A percentile compares a stretch with the other conserved stretches of the same genome.
Conservation (phyloP, 1,139 yeast genomes). For the Candida sp. region DNA sequence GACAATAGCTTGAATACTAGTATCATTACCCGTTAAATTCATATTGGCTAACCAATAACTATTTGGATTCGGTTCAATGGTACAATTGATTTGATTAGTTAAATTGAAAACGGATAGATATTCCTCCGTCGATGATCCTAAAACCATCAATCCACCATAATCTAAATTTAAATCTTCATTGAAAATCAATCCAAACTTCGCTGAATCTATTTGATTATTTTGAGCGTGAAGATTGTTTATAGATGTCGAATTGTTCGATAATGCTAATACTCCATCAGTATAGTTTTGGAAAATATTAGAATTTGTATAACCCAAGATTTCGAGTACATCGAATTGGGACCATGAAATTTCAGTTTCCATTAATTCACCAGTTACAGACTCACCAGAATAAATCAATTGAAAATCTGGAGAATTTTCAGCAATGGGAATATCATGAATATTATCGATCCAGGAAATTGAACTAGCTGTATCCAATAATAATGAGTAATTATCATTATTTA, state of each 20-base stretch:
- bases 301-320: slow-evolving; percentile 1
- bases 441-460: slow-evolving; percentile 63
- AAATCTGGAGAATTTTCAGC: neutral
- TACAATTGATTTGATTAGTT: slow-evolving; percentile 25
- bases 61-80: slow-evolving; percentile 32
- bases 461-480: slow-evolving; percentile 66
- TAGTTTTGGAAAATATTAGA: slow-evolving; percentile 1
- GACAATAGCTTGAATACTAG: slow-evolving; percentile 44
- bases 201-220: neutral
- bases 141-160: slow-evolving; percentile 24
- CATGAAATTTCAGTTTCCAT: neutral
- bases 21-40: slow-evolving; percentile 22
- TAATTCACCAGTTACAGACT: neutral
- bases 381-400: neutral
- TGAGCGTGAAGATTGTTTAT: neutral
- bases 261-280: slow-evolving; percentile 2
- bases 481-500: slow-evolving; percentile 30
- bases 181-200: neutral
- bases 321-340: neutral
- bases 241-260: neutral
- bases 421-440: slow-evolving; percentile 13
- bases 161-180: slow-evolving; percentile 7
- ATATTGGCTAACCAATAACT: slow-evolving; percentile 55
- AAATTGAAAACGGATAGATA: slow-evolving; percentile 12
- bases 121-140: slow-evolving; percentile 21